Evolutionary conservation across 169 alveolate genomes (phyloP).

Genomic region (Cryptosporidium muris): DNA sequence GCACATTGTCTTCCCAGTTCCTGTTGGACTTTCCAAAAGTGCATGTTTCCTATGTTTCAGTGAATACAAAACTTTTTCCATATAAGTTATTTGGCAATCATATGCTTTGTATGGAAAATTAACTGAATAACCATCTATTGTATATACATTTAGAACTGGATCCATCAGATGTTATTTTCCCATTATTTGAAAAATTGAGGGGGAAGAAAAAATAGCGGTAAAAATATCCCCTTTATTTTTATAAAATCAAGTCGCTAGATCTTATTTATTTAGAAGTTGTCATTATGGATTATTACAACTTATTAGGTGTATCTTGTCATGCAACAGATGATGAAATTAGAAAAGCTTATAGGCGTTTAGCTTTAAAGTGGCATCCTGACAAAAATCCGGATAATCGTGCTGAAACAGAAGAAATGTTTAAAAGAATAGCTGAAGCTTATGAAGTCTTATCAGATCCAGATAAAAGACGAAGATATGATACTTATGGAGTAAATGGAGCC

Average conservation of each 20-base stretch:
- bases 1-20: slow-evolving; percentile 95
- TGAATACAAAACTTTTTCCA: slow-evolving; percentile 84
- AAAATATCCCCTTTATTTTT: not conserved
- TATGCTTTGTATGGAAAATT: slow-evolving; percentile 89
- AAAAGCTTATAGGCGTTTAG: slow-evolving; percentile 83
- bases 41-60: slow-evolving; percentile 84
- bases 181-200: not conserved
- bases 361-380: slow-evolving; percentile 85
- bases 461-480: slow-evolving; percentile 82
- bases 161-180: slow-evolving; percentile 40
- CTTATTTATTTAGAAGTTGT: not conserved
- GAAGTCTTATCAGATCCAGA: slow-evolving; percentile 87
- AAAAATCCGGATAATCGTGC: slow-evolving; percentile 84
- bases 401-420: slow-evolving; percentile 88
- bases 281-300: slow-evolving; percentile 81
- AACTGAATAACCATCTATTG: slow-evolving; percentile 73
- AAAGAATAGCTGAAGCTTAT: slow-evolving; percentile 90
- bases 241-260: not conserved
- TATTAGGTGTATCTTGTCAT: slow-evolving; percentile 80
- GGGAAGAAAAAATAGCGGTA: not conserved
- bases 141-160: slow-evolving; percentile 33
- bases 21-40: slow-evolving; percentile 95
- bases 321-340: slow-evolving; percentile 80
- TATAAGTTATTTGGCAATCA: slow-evolving; percentile 80
- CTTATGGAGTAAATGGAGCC: slow-evolving; percentile 84